These are phyloP conservation scores for Tuber brumale DNA, from an alignment of 495 filamentous ascomycete species.

Conservation along the genomic window DNA sequence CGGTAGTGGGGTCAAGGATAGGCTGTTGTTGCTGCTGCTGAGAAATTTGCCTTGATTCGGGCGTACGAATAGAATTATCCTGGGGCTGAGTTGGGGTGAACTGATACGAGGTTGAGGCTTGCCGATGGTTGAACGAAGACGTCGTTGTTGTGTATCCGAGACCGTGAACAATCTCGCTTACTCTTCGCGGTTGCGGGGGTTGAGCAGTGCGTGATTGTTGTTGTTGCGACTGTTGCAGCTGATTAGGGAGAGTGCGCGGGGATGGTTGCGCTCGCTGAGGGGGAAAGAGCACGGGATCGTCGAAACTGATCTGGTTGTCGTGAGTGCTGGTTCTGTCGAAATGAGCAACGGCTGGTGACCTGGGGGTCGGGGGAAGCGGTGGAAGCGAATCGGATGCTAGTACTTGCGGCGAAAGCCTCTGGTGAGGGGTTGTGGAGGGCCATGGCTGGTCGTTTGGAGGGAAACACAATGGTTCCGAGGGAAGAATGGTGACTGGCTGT, in stretches of 20 bases:
- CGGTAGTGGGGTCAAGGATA: constrained; percentile 51
- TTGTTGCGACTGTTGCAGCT: constrained; percentile 30
- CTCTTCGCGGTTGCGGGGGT: constrained; percentile 43
- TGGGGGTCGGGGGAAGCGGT: constrained; percentile 25
- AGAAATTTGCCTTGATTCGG: constrained; percentile 46
- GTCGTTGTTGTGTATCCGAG: constrained; percentile 54
- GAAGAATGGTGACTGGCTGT: constrained; percentile 42
- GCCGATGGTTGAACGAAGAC: constrained; percentile 55
- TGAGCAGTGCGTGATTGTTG: constrained; percentile 32
- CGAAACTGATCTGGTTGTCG: constrained; percentile 40
- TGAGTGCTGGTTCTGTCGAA: constrained; percentile 31
- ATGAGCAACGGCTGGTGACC: constrained; percentile 32
- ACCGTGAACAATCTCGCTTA: constrained; percentile 55
- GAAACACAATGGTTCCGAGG: constrained; percentile 40
- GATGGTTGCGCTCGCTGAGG: constrained; percentile 25
- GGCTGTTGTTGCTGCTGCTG: constrained; percentile 49
- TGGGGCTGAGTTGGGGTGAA: constrained; percentile 32
- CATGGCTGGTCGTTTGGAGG: constrained; percentile 40
- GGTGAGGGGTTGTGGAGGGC: constrained; percentile 34
- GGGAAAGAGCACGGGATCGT: constrained; percentile 41
- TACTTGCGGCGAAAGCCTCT: constrained; percentile 40
- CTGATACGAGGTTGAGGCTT: constrained; percentile 42
- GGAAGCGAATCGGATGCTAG: constrained; percentile 29
- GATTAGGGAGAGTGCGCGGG: constrained; percentile 36
- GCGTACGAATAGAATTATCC: constrained; percentile 53